phyloP scores from a whole-genome alignment of 805 yeast genomes.

The Candida mattraensis region DNA sequence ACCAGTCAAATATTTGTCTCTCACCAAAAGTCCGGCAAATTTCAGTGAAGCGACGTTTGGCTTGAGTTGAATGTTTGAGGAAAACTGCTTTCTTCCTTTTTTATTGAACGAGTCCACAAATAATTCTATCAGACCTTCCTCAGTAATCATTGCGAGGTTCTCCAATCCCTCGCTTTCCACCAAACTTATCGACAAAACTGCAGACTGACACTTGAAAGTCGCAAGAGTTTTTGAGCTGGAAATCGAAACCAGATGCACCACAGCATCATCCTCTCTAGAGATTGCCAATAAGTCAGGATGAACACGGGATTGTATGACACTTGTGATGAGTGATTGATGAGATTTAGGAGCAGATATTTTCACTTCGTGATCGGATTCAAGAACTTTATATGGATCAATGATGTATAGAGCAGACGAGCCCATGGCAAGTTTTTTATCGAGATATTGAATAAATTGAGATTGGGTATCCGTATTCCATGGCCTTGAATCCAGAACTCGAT shows the following conservation, averaged over 20 bases:
- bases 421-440: slow-evolving; percentile 17
- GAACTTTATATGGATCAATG: slow-evolving; percentile 30
- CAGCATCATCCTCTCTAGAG: slow-evolving; percentile 31
- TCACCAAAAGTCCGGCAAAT: slow-evolving; percentile 14
- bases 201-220: slow-evolving; percentile 37
- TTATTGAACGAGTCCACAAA: slow-evolving; percentile 22
- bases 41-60: slow-evolving; percentile 16
- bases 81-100: slow-evolving; percentile 21
- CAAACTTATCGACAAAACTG: slow-evolving; percentile 30
- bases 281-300: slow-evolving; percentile 36
- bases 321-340: slow-evolving; percentile 34
- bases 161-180: slow-evolving; percentile 33
- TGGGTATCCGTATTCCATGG: slow-evolving; percentile 22
- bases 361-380: slow-evolving; percentile 27
- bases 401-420: slow-evolving; percentile 35
- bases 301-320: slow-evolving; percentile 35
- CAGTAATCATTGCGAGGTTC: slow-evolving; percentile 32
- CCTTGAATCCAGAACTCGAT: slow-evolving; percentile 20
- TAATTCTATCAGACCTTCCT: slow-evolving; percentile 26
- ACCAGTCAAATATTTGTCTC: slow-evolving; percentile 13
- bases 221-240: slow-evolving; percentile 29
- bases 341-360: slow-evolving; percentile 36
- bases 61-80: slow-evolving; percentile 16
- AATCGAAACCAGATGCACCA: slow-evolving; percentile 37
- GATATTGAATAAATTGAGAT: slow-evolving; percentile 15